Conservation (phyloP, 2,329 filamentous ascomycete genomes). For the Dactylellina haptotyla region DNA sequence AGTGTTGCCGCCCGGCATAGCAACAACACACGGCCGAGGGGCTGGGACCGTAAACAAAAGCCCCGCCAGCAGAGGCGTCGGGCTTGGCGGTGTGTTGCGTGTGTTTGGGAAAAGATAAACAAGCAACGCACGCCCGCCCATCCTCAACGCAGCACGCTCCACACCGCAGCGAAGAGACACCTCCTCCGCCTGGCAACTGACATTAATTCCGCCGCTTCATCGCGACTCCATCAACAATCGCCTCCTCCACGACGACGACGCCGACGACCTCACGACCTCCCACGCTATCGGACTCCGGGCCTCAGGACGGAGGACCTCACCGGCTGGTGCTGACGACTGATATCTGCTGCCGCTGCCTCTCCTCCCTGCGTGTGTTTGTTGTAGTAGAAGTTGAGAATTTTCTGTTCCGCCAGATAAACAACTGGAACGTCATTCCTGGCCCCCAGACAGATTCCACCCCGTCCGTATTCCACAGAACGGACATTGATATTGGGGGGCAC, state of each 20-base stretch:
- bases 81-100: constrained; percentile 50
- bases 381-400: not conserved
- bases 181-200: constrained; percentile 49
- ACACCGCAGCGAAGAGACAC: not conserved
- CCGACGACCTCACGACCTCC: too few relatives aligned
- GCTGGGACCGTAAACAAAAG: constrained; percentile 21
- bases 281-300: not conserved
- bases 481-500: not conserved
- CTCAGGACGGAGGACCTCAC: not conserved
- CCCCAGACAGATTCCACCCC: constrained; percentile 26
- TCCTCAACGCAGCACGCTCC: too few relatives aligned
- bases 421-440: constrained; percentile 46
- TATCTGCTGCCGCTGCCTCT: not conserved
- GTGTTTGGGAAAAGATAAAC: constrained; percentile 55
- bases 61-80: not conserved
- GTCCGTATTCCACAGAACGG: constrained; percentile 35
- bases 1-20: constrained; percentile 14
- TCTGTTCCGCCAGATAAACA: constrained; percentile 30
- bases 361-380: constrained; percentile 2
- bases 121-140: constrained; percentile 23
- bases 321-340: too few relatives aligned
- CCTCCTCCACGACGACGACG: too few relatives aligned
- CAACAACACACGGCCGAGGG: constrained; percentile 24
- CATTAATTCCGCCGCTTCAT: constrained; percentile 18
- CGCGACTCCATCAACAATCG: constrained; percentile 8